phyloP scores from a whole-genome alignment of 2,329 filamentous ascomycete species.

The Teratosphaeria pseudoeucalypti region DNA sequence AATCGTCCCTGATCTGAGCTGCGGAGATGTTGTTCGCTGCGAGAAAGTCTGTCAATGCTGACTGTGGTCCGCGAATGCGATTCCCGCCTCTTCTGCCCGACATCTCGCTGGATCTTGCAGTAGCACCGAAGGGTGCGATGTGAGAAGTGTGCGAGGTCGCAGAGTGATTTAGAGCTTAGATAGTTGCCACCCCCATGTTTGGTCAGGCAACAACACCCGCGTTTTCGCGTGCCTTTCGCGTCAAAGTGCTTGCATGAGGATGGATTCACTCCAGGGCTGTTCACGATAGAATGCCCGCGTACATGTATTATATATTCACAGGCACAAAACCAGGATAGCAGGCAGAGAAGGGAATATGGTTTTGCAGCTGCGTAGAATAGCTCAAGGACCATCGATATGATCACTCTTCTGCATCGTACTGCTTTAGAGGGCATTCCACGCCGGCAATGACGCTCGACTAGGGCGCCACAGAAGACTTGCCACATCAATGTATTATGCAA shows the following conservation, averaged over 20 bases:
- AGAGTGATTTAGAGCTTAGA: not conserved
- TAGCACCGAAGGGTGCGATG: not conserved
- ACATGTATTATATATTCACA: not conserved
- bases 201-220: not conserved
- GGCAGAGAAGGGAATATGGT: not conserved
- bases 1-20: conserved; percentile 50
- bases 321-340: not conserved
- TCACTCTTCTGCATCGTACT: too few species aligned
- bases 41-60: conserved; percentile 58
- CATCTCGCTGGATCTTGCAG: conserved; percentile 14
- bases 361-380: not conserved
- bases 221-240: not conserved
- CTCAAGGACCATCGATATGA: too few species aligned
- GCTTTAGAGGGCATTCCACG: too few species aligned
- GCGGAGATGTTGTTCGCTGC: conserved; percentile 65
- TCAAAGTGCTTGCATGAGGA: not conserved
- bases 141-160: not conserved
- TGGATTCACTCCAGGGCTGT: not conserved
- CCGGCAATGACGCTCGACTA: too few species aligned
- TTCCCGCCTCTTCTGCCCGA: conserved; percentile 30
- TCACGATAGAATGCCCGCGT: not conserved
- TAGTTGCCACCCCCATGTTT: not conserved
- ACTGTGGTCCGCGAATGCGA: conserved; percentile 49
- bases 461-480: too few species aligned
- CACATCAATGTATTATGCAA: too few species aligned